Evolutionary conservation across 176 grass and related monocot species (phyloP).

Genomic region (Rhynchospora breviuscula): DNA sequence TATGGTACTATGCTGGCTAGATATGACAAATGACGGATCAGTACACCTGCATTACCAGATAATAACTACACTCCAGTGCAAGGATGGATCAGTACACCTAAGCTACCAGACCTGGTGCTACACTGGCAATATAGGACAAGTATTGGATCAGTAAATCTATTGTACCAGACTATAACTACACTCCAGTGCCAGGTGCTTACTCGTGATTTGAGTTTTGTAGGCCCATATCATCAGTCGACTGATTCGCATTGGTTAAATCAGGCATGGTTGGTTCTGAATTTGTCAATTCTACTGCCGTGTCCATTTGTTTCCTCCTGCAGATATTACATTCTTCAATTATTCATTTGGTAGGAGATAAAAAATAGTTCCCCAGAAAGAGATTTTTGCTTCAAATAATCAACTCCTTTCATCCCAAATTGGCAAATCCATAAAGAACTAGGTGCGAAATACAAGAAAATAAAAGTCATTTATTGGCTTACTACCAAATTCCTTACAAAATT

Average conservation of each 20-base stretch:
- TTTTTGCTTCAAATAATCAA: not conserved
- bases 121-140: not conserved
- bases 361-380: not conserved
- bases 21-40: not conserved
- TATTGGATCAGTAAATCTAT: not conserved
- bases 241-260: slow-evolving; percentile 16
- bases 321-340: not conserved
- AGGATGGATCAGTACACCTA: not conserved
- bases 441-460: not conserved
- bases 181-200: slow-evolving; percentile 26
- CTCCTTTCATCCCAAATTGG: not conserved
- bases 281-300: slow-evolving; percentile 28
- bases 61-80: not conserved
- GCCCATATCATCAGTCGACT: slow-evolving; percentile 27
- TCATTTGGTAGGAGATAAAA: not conserved
- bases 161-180: not conserved
- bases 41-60: not conserved
- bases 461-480: not conserved
- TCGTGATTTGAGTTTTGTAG: slow-evolving; percentile 35
- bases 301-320: not conserved
- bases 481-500: not conserved
- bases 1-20: not conserved
- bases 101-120: not conserved
- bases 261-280: not conserved
- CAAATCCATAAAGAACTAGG: not conserved